Base-by-base conservation (phyloP, 306 rosid species). In the Castanea crenata region DNA sequence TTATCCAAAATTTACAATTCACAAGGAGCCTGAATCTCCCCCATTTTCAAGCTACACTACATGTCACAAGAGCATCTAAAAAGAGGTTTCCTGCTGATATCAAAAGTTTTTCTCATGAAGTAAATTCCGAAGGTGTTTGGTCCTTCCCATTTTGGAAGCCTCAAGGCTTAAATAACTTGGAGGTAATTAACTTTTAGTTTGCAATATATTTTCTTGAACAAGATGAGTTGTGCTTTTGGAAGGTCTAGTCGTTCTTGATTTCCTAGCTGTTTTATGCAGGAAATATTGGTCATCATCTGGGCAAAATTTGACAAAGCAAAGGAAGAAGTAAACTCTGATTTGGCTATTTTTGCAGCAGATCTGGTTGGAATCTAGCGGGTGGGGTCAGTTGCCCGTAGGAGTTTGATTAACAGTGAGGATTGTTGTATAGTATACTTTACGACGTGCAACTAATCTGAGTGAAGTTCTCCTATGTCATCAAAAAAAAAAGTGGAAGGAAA, bases 21-120 rank as follows among this genome's bases (percentile, higher is more conserved):
- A 20, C 83, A 95, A 95, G 90, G 98, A 93, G 89, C 91, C 98
- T 8, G 98, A 95, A 82, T 95, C 99, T 85, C 99, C 99, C 99
- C n/a, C 96, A 94, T 78, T 95, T 95, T 89, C 98, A 93, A 93
- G 98, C 99, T 71, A 89, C 93, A 82, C 87, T 95, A 38, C 96
- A 98, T 15, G 85, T 90, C 78, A 95, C 99, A 38, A 95, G 94
- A 88, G 99, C 97, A 69, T 98, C 99, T 16, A 89, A 96, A 74
- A 95, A 92, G 90, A 91, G 91, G 87, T 77, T 83, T 87, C 99
- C 98, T 68, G 73, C 89, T 1, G 96, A 93, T 83, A 90, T 93
- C 71, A 95, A 95, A 82, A 95, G 98, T 85, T 95, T 93, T 88
- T 95, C 99, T 71, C 99, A 95, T 51, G 98, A 95, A 80, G 79